Evolutionary conservation across 2,329 filamentous ascomycete genomes (phyloP), one percentile per base, ranked within the genome.

Genomic region (Penicillium psychrosexuale): DNA sequence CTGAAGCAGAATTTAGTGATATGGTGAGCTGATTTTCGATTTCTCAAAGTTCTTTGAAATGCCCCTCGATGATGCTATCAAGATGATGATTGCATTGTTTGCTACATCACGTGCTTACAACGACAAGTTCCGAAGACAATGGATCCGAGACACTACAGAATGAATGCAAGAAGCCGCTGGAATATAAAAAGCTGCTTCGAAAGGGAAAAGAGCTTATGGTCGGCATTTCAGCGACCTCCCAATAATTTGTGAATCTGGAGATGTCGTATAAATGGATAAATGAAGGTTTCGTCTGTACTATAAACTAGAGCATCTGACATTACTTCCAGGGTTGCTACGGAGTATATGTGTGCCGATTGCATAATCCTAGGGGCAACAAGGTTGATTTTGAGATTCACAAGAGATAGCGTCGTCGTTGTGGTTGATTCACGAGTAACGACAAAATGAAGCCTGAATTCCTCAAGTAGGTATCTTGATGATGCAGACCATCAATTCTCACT

Each of bases 51-150:
- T 50, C 15, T 17, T 37, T 39, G 34, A 38, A 22, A 37, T 49
- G 57, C 61, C 61, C 60, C 60, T 61, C 60, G 33, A 57, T 62
- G 60, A 58, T 61, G 52, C 34, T 58, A 60, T 58, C 47, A 51
- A 43, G 47, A 42, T 15, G 42, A 11, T 38, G 49, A 47, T 52
- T 52, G 49, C 36, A 31, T 12, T 33, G 49, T 52, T 52, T 52
- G 49, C 13, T 33, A 17, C 5, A 22, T 50, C 49, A 52, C 49
- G 43, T 52, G 49, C 3, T 8, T 6, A 6, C 1, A 27, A 5
- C 15, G 34, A 17, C n/a, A 48, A 48, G 17, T 15, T 15, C 27
- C 34, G 5, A 19, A 37, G 30, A 24, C 8, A 13, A 48, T 22
- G n/a, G 15, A 48, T 48, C 36, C 27, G 27, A 48, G 17, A 40